phyloP scores from a whole-genome alignment of 2,329 filamentous ascomycete genomes.

The Colletotrichum somersetense region DNA sequence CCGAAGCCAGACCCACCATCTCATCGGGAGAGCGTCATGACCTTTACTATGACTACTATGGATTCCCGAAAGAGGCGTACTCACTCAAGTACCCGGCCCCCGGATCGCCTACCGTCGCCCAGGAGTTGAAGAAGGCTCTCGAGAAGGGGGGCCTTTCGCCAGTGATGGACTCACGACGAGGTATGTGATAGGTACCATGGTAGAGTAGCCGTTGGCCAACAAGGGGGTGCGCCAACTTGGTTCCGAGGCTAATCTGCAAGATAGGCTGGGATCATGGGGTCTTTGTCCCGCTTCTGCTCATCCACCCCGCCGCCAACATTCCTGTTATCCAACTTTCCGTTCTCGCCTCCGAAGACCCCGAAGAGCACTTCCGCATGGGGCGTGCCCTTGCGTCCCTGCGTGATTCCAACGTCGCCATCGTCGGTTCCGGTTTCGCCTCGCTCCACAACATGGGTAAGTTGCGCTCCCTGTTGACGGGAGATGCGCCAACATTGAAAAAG shows the following conservation, averaged over 20 bases:
- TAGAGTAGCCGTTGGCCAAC: not conserved
- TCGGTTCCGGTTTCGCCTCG: conserved; percentile 71
- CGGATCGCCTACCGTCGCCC: conserved; percentile 66
- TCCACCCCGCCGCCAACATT: conserved; percentile 63
- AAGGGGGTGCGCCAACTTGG: not conserved
- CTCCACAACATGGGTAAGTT: conserved; percentile 67
- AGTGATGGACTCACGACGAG: conserved; percentile 54
- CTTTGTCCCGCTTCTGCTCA: conserved; percentile 68
- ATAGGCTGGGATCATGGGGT: conserved; percentile 71
- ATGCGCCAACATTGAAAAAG: conserved; percentile 45
- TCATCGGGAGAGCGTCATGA: conserved; percentile 61
- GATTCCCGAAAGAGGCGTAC: conserved; percentile 69
- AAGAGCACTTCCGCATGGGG: conserved; percentile 64
- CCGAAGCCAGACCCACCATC: conserved; percentile 61
- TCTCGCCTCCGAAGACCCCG: conserved; percentile 63
- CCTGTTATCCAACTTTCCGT: conserved; percentile 71
- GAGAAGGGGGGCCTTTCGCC: conserved; percentile 59
- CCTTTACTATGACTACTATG: conserved; percentile 70
- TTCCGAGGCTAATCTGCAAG: conserved; percentile 2
- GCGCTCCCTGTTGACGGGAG: conserved; percentile 51
- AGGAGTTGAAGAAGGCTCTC: conserved; percentile 60
- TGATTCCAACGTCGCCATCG: conserved; percentile 65
- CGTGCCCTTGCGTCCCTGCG: conserved; percentile 64
- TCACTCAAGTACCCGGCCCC: conserved; percentile 67
- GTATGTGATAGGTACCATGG: conserved; percentile 14